Evolutionary conservation across 2,329 filamentous ascomycete species (phyloP).

Genomic region (Helotiales sp.): DNA sequence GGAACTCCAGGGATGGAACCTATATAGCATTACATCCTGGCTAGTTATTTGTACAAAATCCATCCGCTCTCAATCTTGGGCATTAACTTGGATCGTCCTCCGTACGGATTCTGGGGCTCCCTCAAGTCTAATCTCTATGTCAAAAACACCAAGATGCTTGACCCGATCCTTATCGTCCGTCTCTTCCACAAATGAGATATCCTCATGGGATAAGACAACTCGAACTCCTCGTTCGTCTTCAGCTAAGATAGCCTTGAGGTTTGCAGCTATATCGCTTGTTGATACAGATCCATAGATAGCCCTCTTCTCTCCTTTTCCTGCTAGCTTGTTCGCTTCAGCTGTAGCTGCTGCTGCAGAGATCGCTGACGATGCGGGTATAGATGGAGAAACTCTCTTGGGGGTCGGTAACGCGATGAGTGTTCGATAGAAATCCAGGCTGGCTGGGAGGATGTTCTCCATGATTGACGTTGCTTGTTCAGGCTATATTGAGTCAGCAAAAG

Average conservation of each 20-base stretch:
- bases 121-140: slow-evolving; percentile 55
- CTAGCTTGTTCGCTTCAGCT: slow-evolving; percentile 42
- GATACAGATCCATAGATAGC: slow-evolving; percentile 58
- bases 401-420: slow-evolving; percentile 42
- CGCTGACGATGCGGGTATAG: slow-evolving; percentile 42
- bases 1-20: slow-evolving; percentile 11
- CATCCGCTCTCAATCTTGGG: slow-evolving; percentile 41
- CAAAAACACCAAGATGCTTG: slow-evolving; percentile 58
- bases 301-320: slow-evolving; percentile 32
- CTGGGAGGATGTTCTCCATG: slow-evolving; percentile 36
- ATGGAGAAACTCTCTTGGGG: slow-evolving; percentile 42
- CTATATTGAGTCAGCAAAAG: slow-evolving; percentile 28
- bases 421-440: slow-evolving; percentile 40
- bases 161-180: slow-evolving; percentile 50
- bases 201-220: slow-evolving; percentile 53
- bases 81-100: slow-evolving; percentile 49
- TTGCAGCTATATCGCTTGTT: slow-evolving; percentile 55
- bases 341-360: slow-evolving; percentile 44
- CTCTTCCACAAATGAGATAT: slow-evolving; percentile 54
- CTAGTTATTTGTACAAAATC: slow-evolving; percentile 29
- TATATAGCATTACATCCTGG: slow-evolving; percentile 28
- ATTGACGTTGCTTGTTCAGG: slow-evolving; percentile 34
- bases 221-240: slow-evolving; percentile 56
- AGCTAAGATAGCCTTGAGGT: slow-evolving; percentile 53
- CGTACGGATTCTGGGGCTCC: slow-evolving; percentile 50